A percentile compares a stretch with the other conserved stretches of the same genome.
phyloP scores from a whole-genome alignment of 23 red algal genomes.

The Pyropia yezoensis region DNA sequence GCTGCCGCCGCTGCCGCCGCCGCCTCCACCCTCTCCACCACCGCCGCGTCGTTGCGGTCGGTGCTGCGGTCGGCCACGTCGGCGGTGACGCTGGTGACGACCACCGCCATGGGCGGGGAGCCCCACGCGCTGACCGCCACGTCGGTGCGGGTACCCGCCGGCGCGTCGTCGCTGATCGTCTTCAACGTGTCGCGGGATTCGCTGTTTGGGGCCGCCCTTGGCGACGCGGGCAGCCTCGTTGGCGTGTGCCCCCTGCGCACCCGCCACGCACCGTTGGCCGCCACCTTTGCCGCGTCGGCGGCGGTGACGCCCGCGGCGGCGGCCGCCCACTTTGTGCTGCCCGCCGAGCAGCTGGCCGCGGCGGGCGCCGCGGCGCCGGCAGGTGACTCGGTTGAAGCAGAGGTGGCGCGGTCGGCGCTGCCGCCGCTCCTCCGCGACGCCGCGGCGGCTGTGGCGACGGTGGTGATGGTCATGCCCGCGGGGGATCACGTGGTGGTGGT shows the following conservation, averaged over 20 bases:
- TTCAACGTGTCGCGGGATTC: conserved; percentile 32
- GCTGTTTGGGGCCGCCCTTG: conserved; percentile 21
- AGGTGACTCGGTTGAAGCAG: no score
- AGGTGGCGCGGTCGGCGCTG: no score
- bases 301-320: neutral
- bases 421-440: no score
- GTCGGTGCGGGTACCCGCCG: conserved; percentile 18
- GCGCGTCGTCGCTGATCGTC: conserved; percentile 2
- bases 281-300: conserved; percentile 9
- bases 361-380: no score
- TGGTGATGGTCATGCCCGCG: no score
- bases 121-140: conserved; percentile 27
- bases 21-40: conserved; percentile 4
- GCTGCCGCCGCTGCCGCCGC: neutral
- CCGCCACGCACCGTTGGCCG: conserved; percentile 7
- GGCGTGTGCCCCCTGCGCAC: conserved; percentile 10
- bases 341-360: no score
- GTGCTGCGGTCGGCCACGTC: conserved; percentile 15
- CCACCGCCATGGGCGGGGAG: conserved; percentile 4
- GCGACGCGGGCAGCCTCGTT: conserved; percentile 21
- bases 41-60: neutral
- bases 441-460: no score
- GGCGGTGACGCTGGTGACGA: conserved; percentile 23
- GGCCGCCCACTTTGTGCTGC: no score
- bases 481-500: no score